Evolutionary conservation across 805 yeast species (phyloP).

Genomic region (Metahyphopichia silvanorum): DNA sequence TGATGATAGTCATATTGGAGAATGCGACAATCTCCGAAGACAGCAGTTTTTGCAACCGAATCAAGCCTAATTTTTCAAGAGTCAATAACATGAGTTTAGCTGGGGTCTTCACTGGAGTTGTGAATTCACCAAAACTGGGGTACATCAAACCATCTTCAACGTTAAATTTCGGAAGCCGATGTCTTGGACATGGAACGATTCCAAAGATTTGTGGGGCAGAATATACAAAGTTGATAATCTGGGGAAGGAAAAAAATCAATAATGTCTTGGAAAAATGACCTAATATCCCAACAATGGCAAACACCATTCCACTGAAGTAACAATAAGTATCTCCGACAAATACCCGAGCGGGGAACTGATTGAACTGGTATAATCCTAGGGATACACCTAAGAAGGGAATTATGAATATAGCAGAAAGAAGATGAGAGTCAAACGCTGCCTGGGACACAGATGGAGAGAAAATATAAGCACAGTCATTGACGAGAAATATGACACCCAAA

Average conservation of each 20-base stretch:
- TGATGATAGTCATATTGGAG: conserved; percentile 86
- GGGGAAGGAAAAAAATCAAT: conserved; percentile 83
- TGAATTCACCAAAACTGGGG: conserved; percentile 47
- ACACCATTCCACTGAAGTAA: conserved; percentile 97
- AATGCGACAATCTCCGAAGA: conserved; percentile 37
- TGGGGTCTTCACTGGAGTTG: conserved; percentile 23
- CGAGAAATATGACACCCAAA: conserved; percentile 62
- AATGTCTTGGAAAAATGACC: conserved; percentile 96
- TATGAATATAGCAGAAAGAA: conserved; percentile 73
- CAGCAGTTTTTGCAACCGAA: conserved; percentile 30
- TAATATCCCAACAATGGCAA: conserved; percentile 92
- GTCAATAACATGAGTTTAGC: conserved; percentile 32
- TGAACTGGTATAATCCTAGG: conserved; percentile 67
- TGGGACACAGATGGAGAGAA: conserved; percentile 36
- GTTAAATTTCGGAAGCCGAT: conserved; percentile 81
- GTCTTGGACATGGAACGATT: conserved; percentile 92
- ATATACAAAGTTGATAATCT: conserved; percentile 83
- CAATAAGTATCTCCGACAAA: conserved; percentile 99
- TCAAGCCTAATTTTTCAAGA: conserved; percentile 48
- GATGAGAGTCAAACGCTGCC: conserved; percentile 74
- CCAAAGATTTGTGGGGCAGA: conserved; percentile 90
- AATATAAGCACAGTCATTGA: conserved; percentile 76
- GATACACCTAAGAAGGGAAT: conserved; percentile 88
- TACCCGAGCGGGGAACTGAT: conserved; percentile 88
- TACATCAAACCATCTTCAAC: conserved; percentile 66